Percentiles rank a stretch among this genome's conserved stretches.
Conservation (phyloP, 164 flowering plant species). For the Santalum album region DNA sequence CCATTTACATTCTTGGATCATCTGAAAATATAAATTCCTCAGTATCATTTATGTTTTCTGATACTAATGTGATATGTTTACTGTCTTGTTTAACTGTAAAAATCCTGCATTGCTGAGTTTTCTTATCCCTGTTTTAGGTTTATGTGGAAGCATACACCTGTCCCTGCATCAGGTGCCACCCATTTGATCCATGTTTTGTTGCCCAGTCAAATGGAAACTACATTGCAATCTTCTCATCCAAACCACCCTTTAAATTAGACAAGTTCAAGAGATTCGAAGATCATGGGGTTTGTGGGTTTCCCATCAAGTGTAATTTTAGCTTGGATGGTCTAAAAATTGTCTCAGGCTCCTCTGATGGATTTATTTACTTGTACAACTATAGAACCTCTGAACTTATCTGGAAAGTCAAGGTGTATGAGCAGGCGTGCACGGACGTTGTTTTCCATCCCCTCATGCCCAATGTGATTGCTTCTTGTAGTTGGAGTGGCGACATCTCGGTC, state of each 20-base stretch:
- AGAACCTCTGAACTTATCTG: constrained; percentile 39
- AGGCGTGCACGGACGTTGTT: constrained; percentile 68
- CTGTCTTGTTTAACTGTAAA: not conserved
- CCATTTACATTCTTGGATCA: too few species aligned
- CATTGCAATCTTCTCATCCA: constrained; percentile 72
- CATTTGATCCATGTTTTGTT: constrained; percentile 62
- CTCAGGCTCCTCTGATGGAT: constrained; percentile 83
- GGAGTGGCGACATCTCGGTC: constrained; percentile 68
- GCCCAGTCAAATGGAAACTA: constrained; percentile 94
- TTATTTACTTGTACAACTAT: constrained; percentile 51
- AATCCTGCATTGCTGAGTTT: too few species aligned
- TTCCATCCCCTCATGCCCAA: constrained; percentile 68
- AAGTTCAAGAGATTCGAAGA: constrained; percentile 74
- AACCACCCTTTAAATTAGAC: constrained; percentile 72
- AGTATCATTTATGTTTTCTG: too few species aligned
- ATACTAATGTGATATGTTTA: too few species aligned
- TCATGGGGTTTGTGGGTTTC: constrained; percentile 94
- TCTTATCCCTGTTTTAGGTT: constrained; percentile 41
- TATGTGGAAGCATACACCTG: constrained; percentile 89
- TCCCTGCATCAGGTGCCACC: constrained; percentile 64
- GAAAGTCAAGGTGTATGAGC: constrained; percentile 59
- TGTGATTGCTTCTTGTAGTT: constrained; percentile 72
- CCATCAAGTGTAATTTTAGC: constrained; percentile 81
- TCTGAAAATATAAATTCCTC: too few species aligned
- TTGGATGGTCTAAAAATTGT: constrained; percentile 55